Conservation (phyloP, 129 eudicot species). For the Lactuca saligna region DNA sequence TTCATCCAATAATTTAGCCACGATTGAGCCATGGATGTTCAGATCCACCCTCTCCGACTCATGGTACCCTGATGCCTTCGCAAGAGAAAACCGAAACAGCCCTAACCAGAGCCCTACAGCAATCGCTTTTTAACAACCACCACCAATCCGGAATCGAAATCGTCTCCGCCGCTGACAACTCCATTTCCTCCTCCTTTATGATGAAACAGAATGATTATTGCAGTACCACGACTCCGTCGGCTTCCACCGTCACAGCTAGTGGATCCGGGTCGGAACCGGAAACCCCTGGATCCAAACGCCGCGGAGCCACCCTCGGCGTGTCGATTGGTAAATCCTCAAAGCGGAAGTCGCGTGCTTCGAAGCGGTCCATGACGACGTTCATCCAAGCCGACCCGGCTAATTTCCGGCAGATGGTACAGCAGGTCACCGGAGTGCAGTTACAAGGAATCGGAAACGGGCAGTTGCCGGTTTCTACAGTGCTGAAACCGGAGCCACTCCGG, state of each 20-base stretch:
- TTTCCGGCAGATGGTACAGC: conserved; percentile 90
- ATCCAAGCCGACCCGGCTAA: conserved; percentile 76
- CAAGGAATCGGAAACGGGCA: conserved; percentile 26
- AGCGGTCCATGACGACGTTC: conserved; percentile 63
- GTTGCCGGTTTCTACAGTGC: conserved; percentile 36
- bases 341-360: conserved; percentile 74
- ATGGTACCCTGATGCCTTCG: conserved; percentile 62
- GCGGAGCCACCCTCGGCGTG: conserved; percentile 4
- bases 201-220: conserved; percentile 1
- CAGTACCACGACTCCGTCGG: conserved; percentile 26
- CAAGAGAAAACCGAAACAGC: conserved; percentile 65
- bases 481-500: conserved; percentile 75
- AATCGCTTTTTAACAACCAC: conserved; percentile 28
- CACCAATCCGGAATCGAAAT: conserved; percentile 14
- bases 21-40: conserved; percentile 71
- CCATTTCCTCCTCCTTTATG: not conserved
- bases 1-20: conserved; percentile 53
- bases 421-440: conserved; percentile 68
- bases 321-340: conserved; percentile 40
- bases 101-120: conserved; percentile 60
- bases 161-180: not conserved
- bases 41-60: conserved; percentile 48
- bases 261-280: conserved; percentile 62
- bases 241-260: conserved; percentile 35
- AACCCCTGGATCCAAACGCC: conserved; percentile 35